Percentiles rank a stretch among this genome's conserved stretches.
These are phyloP conservation scores for Microbotryum saponariae DNA, from an alignment of 1,284 basidiomycete genomes.

Conservation along the genomic window DNA sequence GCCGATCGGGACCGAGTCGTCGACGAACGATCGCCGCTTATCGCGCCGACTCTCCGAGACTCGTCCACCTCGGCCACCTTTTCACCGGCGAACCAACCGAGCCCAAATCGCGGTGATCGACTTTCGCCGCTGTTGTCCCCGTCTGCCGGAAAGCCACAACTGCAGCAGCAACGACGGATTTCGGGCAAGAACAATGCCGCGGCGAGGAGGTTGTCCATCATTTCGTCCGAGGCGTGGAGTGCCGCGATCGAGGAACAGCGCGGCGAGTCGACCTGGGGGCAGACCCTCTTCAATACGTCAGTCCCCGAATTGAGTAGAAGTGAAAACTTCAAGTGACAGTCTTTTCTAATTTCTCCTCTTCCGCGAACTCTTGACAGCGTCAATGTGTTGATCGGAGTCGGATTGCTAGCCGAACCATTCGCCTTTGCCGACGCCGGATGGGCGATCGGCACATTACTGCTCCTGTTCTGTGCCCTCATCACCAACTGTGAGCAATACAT, in stretches of 20 bases:
- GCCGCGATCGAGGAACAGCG: slow-evolving; percentile 16
- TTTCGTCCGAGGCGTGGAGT: slow-evolving; percentile 19
- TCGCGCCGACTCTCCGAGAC: neutral
- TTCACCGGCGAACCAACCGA: neutral
- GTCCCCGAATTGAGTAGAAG: neutral
- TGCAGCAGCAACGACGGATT: too few relatives aligned
- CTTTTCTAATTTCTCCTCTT: neutral
- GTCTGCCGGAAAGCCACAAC: too few relatives aligned
- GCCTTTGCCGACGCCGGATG: slow-evolving; percentile 83
- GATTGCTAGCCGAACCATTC: slow-evolving; percentile 79
- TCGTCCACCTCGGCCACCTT: neutral
- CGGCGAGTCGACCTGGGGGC: slow-evolving; percentile 30
- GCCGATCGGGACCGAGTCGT: neutral
- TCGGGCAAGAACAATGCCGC: too few relatives aligned
- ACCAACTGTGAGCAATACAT: slow-evolving; percentile 73
- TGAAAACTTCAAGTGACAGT: too few relatives aligned
- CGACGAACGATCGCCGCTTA: slow-evolving; percentile 4
- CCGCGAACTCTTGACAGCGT: slow-evolving; percentile 5
- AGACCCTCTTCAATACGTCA: slow-evolving; percentile 66
- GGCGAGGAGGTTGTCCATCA: slow-evolving; percentile 3
- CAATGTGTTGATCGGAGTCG: slow-evolving; percentile 54
- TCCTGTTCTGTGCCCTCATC: slow-evolving; percentile 67
- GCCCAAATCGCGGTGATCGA: too few relatives aligned
- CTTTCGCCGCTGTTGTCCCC: too few relatives aligned
- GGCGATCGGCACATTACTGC: slow-evolving; percentile 64